Evolutionary conservation across 225 moss, liverwort and hornwort genomes (phyloP).

Genomic region (Marchantia polymorpha): DNA sequence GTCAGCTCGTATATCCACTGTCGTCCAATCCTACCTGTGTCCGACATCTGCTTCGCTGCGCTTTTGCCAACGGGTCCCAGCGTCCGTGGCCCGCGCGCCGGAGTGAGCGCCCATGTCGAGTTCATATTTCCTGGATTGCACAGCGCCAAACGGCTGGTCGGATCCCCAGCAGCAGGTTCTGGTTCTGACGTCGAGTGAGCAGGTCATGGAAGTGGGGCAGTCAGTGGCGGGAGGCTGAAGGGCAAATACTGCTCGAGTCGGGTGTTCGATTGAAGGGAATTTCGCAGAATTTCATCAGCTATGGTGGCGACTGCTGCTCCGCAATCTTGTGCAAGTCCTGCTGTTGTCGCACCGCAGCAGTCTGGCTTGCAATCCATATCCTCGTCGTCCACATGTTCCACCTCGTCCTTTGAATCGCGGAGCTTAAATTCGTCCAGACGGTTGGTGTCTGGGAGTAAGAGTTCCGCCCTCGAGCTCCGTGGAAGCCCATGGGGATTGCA

Average conservation of each 20-base stretch:
- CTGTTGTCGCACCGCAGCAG: constrained; percentile 14
- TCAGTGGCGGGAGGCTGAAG: not conserved
- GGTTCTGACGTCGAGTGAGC: not conserved
- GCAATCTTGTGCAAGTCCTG: constrained; percentile 1
- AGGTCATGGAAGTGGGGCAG: not conserved
- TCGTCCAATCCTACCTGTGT: not conserved
- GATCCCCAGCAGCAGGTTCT: not conserved
- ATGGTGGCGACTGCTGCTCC: constrained; percentile 25
- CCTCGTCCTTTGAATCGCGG: constrained; percentile 1
- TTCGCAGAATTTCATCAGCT: not conserved
- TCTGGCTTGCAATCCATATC: constrained; percentile 1
- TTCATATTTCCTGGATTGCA: not conserved
- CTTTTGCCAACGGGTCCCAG: not conserved
- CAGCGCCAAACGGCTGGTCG: not conserved
- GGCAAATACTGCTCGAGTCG: too few relatives aligned
- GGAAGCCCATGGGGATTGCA: not conserved
- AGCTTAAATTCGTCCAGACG: not conserved
- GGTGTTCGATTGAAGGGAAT: too few relatives aligned
- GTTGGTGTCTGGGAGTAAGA: not conserved
- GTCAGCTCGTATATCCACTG: constrained; percentile 12
- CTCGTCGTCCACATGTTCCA: not conserved
- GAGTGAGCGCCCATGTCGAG: not conserved
- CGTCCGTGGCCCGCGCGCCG: too few relatives aligned
- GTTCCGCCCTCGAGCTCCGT: not conserved
- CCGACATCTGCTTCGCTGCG: not conserved